Base-by-base conservation (phyloP, 177 flowering plant species). In the Vitis hybrid region DNA sequence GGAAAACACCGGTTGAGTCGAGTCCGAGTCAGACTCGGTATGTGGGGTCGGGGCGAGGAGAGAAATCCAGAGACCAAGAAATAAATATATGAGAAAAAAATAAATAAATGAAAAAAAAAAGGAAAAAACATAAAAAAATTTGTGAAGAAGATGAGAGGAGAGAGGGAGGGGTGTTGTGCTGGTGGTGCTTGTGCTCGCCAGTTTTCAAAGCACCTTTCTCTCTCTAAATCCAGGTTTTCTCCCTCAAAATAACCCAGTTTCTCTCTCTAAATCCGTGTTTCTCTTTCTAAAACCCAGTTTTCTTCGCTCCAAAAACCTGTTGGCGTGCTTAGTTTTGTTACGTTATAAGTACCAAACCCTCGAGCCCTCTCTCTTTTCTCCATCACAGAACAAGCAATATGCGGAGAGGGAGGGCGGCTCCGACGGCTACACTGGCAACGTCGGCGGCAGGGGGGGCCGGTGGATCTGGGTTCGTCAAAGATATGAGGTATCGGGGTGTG, bases 401-500 rank as follows among this genome's bases (percentile, higher is more conserved):
- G 46, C 46, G 46, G 46, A 41, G 20, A 58, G 30, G 18, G 1
- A 11, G 18, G 21, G 48, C 65, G 15, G 70, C 60, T 5, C 62
- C 59, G 11, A 56, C 65, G 18, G 52, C 58, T 3, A 54, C 68
- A 15, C 46, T 59, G 21, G 56, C 21, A 11, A 1, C 41, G 2
- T 3, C 57, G 32, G 41, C 61, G 24, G 61, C 64, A 27, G 30
- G 35, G 61, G 46, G 65, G 48, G 54, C 50, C 67, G 9, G 68
- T 8, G n/a, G 8, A 17, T 12, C 52, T 20, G 3, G 62, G 60
- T 18, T 11, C 13, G 12, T n/a, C 32, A 68, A 64, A 51, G 83
- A 82, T 59, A 63, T 67, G n/a, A 64, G 78, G n/a, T 84, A 74
- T 70, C 72, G 87, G 24, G 89, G 89, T 49, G 89, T 86, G 0